A percentile compares a stretch with the other conserved stretches of the same genome.
These are phyloP conservation scores for Wickerhamiella nectarea DNA, from an alignment of 805 yeast species.

Conservation along the genomic window DNA sequence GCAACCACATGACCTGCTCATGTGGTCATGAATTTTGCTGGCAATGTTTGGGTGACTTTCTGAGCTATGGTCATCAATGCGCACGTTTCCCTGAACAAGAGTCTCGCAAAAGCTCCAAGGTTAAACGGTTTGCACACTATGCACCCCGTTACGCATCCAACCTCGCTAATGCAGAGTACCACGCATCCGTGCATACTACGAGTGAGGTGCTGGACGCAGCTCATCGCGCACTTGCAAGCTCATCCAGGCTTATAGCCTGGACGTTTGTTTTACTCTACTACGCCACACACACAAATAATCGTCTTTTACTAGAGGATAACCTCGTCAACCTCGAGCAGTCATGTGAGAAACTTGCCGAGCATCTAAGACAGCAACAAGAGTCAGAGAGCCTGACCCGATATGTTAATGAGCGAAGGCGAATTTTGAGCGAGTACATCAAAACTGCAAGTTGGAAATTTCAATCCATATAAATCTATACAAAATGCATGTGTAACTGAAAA, in stretches of 20 bases:
- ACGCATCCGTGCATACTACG: conserved; percentile 41
- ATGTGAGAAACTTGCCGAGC: conserved; percentile 38
- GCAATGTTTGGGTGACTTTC: conserved; percentile 42
- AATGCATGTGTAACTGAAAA: neutral
- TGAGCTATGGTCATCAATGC: conserved; percentile 7
- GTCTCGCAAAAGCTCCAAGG: neutral
- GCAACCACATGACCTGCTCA: conserved; percentile 88
- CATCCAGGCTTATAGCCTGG: conserved; percentile 78
- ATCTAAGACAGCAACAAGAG: neutral
- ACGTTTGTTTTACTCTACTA: conserved; percentile 72
- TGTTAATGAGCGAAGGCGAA: neutral
- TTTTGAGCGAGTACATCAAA: neutral
- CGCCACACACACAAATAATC: conserved; percentile 37
- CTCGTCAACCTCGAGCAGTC: conserved; percentile 51
- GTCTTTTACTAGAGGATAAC: conserved; percentile 52
- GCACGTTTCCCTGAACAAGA: neutral
- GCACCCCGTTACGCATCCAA: conserved; percentile 9
- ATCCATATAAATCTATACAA: no score
- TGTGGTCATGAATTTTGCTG: conserved; percentile 81
- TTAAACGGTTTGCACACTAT: conserved; percentile 10
- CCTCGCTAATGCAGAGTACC: neutral
- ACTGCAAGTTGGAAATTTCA: neutral
- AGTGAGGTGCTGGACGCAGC: conserved; percentile 43
- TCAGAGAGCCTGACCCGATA: neutral
- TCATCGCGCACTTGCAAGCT: conserved; percentile 45